phyloP scores from a whole-genome alignment of 257 asterid species.

The Solanum clarkiae region DNA sequence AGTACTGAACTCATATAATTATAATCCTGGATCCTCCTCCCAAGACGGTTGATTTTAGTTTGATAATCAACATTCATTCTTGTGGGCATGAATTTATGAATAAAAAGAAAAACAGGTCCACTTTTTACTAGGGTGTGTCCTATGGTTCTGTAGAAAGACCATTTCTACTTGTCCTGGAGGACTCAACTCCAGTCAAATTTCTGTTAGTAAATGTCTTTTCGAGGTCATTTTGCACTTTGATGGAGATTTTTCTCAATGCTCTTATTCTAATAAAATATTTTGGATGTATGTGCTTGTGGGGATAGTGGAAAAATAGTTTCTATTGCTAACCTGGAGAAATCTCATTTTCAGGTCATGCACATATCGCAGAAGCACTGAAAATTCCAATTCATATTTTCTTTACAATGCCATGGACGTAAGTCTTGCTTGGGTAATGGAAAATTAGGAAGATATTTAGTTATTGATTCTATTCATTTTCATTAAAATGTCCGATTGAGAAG shows the following conservation, averaged over 20 bases:
- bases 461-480: background rate
- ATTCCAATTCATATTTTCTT: constrained; percentile 86
- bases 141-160: background rate
- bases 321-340: constrained; percentile 3
- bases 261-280: background rate
- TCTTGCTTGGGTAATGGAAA: constrained; percentile 11
- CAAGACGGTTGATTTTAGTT: background rate
- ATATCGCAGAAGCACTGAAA: constrained; percentile 87
- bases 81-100: background rate
- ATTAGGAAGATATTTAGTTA: background rate
- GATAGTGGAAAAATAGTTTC: background rate
- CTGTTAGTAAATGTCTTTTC: background rate
- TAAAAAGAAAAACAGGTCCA: background rate
- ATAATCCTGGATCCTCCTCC: background rate
- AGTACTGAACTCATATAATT: background rate
- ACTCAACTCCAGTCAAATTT: background rate
- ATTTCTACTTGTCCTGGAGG: background rate
- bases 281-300: background rate
- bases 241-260: background rate
- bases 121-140: background rate
- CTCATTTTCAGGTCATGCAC: constrained; percentile 66
- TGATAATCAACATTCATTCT: background rate
- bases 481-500: constrained; percentile 4
- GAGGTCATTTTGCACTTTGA: background rate
- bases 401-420: constrained; percentile 99